Evolutionary conservation across 2,329 filamentous ascomycete genomes (phyloP), one percentile per base, ranked within the genome.

Genomic region (Fusarium citri): DNA sequence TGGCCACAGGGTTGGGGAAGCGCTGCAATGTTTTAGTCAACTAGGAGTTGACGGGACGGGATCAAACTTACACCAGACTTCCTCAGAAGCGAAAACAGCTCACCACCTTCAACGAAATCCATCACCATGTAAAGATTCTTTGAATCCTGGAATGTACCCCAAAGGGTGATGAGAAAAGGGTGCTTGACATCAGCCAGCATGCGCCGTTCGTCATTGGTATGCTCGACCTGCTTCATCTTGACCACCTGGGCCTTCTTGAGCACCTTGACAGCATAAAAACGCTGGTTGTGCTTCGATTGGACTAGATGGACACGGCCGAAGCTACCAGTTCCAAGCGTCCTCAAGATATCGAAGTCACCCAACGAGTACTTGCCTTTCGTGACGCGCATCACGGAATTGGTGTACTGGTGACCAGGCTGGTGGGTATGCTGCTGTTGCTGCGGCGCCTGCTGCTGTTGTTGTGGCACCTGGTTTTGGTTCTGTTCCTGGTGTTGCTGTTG

Each of bases 141-240:
- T 53, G 91, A 88, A 77, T 99, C 96, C 79, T 98, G 95, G 81
- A 98, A 99, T 12, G 96, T 99, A 62, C 96, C 96, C 96, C 96
- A 99, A 42, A 99, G 86, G 3, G 96, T 99, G 78, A 99, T 96
- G 69, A 99, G 86, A 83, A 99, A 99, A 15, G 96, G 94, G 82
- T 99, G 95, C 81, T 98, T 97, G 80, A 98, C 96, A 80, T 97
- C 92, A 79, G 94, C 93, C 76, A 99, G 84, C 96, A 99, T 99
- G 76, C 89, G 90, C 72, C 96, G 88, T 84, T 99, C 96, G 81
- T 99, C 96, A 78, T 99, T 99, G 73, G 96, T 99, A 83, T 99
- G 96, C 82, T 99, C 96, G 65, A 99, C 94, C 82, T 99, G 96
- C 88, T 99, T 99, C 96, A 99, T 98, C 85, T 97, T 97, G 81